Base-by-base conservation (phyloP, 306 rosid genomes). In the Begonia loranthoides region DNA sequence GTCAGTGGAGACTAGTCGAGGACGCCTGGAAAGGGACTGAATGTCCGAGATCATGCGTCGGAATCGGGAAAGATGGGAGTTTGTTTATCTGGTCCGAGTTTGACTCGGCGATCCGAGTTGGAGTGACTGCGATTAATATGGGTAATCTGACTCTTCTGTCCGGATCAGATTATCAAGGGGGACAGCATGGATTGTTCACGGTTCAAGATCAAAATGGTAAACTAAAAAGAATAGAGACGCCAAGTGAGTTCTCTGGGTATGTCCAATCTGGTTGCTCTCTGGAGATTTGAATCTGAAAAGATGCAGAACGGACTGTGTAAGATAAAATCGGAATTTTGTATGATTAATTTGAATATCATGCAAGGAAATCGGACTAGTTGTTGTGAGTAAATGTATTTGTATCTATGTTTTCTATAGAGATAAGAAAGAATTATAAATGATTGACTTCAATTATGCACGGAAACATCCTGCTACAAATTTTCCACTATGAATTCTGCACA, bases 181-280 rank as follows among this genome's bases (percentile, higher is more conserved):
- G 0, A 66, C 84, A 0, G 68, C 63, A 3, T 61, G 70, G 1
- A 73, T 65, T n/a, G 71, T 89, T 45, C 40, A 1, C 67, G 84
- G 89, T 72, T 55, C 15, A 82, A 56, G 34, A 28, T 6, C 34
- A 28, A 6, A 28, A 28, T 5, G 4, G 34, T 28, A 28, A 28
- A 28, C 34, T 28, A 5, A 4, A 28, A 28, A 28, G 34, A 17
- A 9, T 75, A 10, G 79, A 61, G 9, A 61, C 36, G 15, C 80
- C 80, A 9, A 47, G 49, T 1, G 50, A 54, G 12, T 77, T 46
- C 39, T 71, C 57, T 1, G 83, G 82, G 0, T 82, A 82, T 50
- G 89, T 77, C 41, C 96, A 87, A 16, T 75, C 80, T 4, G 82
- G 85, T 41, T 82, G 84, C 13, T 38, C 68, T 51, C 17, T 82